These are phyloP conservation scores for Sparassis latifolia DNA, from an alignment of 1,284 basidiomycete genomes.

Conservation along the genomic window DNA sequence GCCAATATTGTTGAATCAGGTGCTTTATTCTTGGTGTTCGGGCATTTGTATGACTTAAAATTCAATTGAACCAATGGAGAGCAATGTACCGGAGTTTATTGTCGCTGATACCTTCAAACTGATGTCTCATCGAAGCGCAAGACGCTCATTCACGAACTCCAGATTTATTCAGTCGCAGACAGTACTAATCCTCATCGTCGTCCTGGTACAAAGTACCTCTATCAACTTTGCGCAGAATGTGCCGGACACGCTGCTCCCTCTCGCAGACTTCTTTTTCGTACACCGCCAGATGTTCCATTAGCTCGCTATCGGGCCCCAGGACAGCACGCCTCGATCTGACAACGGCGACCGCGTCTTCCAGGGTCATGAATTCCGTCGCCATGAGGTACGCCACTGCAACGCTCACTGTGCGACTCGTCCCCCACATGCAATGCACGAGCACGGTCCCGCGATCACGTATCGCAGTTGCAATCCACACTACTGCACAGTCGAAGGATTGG, in stretches of 20 bases:
- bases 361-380: constrained; percentile 21
- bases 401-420: constrained; percentile 41
- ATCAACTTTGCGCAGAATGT: no score
- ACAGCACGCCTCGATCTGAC: constrained; percentile 18
- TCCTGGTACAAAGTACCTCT: no score
- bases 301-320: constrained; percentile 25
- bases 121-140: no score
- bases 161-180: no score
- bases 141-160: no score
- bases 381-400: constrained; percentile 43
- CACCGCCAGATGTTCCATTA: constrained; percentile 21
- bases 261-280: constrained; percentile 15
- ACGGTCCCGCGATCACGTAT: constrained; percentile 13
- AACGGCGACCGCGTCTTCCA: constrained; percentile 18
- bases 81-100: no score
- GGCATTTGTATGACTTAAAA: no score
- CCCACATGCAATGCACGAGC: constrained; percentile 44
- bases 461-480: constrained; percentile 18
- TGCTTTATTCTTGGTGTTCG: no score
- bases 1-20: no score
- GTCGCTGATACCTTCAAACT: no score
- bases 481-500: constrained; percentile 15
- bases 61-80: no score
- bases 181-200: no score
- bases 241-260: constrained; percentile 3